Percentiles rank a stretch among this genome's conserved stretches.
phyloP scores from a whole-genome alignment of 164 flowering plant species.

The Aristolochia contorta region DNA sequence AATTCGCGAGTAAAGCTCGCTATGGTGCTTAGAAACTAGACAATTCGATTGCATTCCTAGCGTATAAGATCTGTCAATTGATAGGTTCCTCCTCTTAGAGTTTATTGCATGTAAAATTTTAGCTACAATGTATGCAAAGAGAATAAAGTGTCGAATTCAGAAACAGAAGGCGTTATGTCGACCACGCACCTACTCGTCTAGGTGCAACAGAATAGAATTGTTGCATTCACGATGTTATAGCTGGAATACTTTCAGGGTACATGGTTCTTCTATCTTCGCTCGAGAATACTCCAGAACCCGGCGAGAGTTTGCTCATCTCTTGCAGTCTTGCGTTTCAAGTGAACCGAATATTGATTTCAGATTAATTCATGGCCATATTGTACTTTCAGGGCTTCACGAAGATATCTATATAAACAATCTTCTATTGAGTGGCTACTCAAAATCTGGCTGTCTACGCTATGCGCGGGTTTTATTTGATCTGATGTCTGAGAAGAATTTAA shows the following conservation, averaged over 20 bases:
- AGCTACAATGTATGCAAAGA: constrained; percentile 70
- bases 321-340: constrained; percentile 19
- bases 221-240: constrained; percentile 13
- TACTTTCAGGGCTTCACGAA: constrained; percentile 29
- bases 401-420: constrained; percentile 38
- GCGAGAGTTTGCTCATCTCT: constrained; percentile 30
- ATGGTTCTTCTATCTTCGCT: constrained; percentile 7
- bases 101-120: background rate
- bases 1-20: too few relatives aligned
- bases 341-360: constrained; percentile 16
- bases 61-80: too few relatives aligned
- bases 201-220: constrained; percentile 15
- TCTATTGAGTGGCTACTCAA: constrained; percentile 30
- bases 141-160: constrained; percentile 38
- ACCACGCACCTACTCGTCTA: constrained; percentile 21
- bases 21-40: too few relatives aligned
- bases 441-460: constrained; percentile 11
- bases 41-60: too few relatives aligned
- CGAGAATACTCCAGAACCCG: constrained; percentile 5
- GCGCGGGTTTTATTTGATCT: constrained; percentile 42
- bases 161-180: constrained; percentile 33
- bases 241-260: background rate
- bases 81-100: background rate
- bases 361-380: constrained; percentile 29
- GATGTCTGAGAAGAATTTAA: constrained; percentile 40